phyloP scores from a whole-genome alignment of 192 early-diverging fungal species.

The Allomyces arbusculus region DNA sequence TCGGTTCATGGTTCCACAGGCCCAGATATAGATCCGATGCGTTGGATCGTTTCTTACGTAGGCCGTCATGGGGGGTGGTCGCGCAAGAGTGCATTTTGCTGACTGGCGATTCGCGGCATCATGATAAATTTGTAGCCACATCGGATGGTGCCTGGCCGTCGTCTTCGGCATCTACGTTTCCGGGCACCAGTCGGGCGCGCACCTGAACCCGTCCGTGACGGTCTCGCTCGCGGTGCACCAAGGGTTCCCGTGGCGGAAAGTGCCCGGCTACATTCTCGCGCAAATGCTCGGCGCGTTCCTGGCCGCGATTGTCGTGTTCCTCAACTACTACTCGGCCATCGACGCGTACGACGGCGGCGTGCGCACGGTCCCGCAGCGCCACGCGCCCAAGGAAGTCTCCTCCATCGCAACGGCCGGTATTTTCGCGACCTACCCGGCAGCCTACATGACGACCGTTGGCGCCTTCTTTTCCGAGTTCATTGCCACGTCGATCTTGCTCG shows the following conservation, averaged over 20 bases:
- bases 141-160: background rate
- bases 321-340: constrained; percentile 36
- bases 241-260: constrained; percentile 46
- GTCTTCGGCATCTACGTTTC: constrained; percentile 1
- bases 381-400: constrained; percentile 14
- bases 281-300: constrained; percentile 52
- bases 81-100: background rate
- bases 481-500: constrained; percentile 42
- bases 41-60: constrained; percentile 2
- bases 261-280: constrained; percentile 36
- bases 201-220: constrained; percentile 60
- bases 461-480: constrained; percentile 42
- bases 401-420: constrained; percentile 31
- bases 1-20: constrained; percentile 22
- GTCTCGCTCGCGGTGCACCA: constrained; percentile 40
- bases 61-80: constrained; percentile 1
- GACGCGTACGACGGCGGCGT: constrained; percentile 27
- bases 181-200: constrained; percentile 28
- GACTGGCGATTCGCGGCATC: background rate
- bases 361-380: constrained; percentile 11
- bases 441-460: constrained; percentile 25
- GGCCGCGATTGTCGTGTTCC: constrained; percentile 46
- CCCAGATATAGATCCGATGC: constrained; percentile 1
- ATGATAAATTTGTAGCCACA: constrained; percentile 3
- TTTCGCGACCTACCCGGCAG: constrained; percentile 40